Percentiles rank a stretch among this genome's conserved stretches.
These are phyloP conservation scores for Metarhizium sp. DNA, from an alignment of 2,329 filamentous ascomycete species.

Conservation along the genomic window DNA sequence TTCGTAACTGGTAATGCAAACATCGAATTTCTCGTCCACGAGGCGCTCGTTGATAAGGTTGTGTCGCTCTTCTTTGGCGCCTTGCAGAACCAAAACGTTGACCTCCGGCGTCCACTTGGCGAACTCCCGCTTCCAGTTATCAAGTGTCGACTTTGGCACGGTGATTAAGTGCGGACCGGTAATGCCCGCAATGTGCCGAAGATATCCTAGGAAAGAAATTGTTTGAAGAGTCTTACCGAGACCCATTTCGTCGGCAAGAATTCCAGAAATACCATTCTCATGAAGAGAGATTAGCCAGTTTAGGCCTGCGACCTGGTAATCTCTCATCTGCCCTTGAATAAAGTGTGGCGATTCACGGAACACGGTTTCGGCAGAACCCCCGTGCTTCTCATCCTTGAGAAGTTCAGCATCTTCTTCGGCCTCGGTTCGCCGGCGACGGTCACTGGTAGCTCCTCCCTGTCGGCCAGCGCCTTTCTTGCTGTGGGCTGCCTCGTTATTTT, in stretches of 20 bases:
- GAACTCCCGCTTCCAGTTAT: constrained; percentile 98
- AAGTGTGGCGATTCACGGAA: constrained; percentile 93
- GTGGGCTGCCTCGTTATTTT: constrained; percentile 67
- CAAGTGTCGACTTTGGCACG: constrained; percentile 93
- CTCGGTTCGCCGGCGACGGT: constrained; percentile 79
- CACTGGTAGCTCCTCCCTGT: constrained; percentile 74
- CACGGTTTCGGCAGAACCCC: constrained; percentile 75
- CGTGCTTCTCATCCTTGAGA: constrained; percentile 78
- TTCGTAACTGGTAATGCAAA: constrained; percentile 97
- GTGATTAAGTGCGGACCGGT: constrained; percentile 83
- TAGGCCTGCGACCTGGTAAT: constrained; percentile 90
- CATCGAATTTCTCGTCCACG: constrained; percentile 92
- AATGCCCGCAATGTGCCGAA: constrained; percentile 83
- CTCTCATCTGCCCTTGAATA: constrained; percentile 81
- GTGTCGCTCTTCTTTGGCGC: constrained; percentile 87
- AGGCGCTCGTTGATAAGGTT: constrained; percentile 82
- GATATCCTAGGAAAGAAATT: constrained; percentile 90
- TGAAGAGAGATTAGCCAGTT: constrained; percentile 98
- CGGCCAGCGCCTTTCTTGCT: constrained; percentile 66
- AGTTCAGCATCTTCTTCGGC: constrained; percentile 94
- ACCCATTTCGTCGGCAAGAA: constrained; percentile 97
- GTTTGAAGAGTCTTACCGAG: constrained; percentile 96
- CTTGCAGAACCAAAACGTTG: constrained; percentile 87
- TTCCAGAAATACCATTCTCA: constrained; percentile 97
- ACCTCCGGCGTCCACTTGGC: constrained; percentile 90